Percentiles rank a stretch among this genome's conserved stretches.
Evolutionary conservation across 352 stramenopile genomes (phyloP).

Genomic region (Pythium inflatum): DNA sequence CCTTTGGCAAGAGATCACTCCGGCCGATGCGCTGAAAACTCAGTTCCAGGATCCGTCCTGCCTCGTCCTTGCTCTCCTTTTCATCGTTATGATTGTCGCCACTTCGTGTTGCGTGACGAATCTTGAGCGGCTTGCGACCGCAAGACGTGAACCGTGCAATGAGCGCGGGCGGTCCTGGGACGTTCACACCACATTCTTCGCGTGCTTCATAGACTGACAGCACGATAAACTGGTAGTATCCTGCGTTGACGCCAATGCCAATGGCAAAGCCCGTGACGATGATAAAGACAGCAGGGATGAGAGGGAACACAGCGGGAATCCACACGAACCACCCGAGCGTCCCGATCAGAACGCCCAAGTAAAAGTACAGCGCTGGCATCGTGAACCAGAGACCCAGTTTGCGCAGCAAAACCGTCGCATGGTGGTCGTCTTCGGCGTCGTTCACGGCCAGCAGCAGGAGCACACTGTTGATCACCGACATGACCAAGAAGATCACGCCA

Average conservation of each 20-base stretch:
- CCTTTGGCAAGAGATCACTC: too few species aligned
- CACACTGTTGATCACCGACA: conserved; percentile 39
- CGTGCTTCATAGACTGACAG: conserved; percentile 37
- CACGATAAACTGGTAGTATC: conserved; percentile 43
- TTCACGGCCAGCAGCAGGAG: conserved; percentile 29
- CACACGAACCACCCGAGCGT: conserved; percentile 37
- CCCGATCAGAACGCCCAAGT: conserved; percentile 27
- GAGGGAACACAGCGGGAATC: conserved; percentile 35
- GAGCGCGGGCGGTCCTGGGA: conserved; percentile 25
- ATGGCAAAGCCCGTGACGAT: conserved; percentile 21
- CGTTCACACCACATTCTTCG: conserved; percentile 26
- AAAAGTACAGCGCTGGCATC: conserved; percentile 39
- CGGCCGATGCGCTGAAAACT: too few species aligned
- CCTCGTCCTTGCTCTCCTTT: too few species aligned
- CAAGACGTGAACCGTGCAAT: conserved; percentile 12
- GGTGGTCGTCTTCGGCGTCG: conserved; percentile 33
- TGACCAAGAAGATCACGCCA: conserved; percentile 34
- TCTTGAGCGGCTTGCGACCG: conserved; percentile 7
- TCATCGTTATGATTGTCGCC: too few species aligned
- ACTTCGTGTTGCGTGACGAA: conserved; percentile 4
- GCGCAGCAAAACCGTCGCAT: conserved; percentile 24
- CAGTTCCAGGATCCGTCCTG: too few species aligned
- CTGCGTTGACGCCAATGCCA: conserved; percentile 29
- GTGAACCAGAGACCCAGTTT: conserved; percentile 36
- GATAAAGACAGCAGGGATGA: conserved; percentile 19